Percentiles rank a stretch among this genome's conserved stretches.
phyloP scores from a whole-genome alignment of 148 eudicot species.

The Gaultheria prostrata region DNA sequence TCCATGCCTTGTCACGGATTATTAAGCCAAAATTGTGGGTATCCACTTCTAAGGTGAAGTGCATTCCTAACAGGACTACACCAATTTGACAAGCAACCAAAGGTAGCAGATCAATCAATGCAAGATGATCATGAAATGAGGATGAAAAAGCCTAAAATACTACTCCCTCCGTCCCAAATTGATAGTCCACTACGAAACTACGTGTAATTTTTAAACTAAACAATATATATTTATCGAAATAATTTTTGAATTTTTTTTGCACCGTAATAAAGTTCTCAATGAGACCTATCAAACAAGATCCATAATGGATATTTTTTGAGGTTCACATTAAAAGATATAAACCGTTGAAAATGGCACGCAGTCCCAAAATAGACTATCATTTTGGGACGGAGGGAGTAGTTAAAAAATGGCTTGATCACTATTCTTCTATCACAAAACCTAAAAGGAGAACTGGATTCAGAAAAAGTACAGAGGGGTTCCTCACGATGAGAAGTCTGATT shows the following conservation, averaged over 20 bases:
- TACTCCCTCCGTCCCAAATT: too few relatives aligned
- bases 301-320: too few relatives aligned
- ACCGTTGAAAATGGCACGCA: too few relatives aligned
- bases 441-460: not conserved
- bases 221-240: too few relatives aligned
- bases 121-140: not conserved
- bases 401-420: not conserved
- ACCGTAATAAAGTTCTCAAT: too few relatives aligned
- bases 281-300: too few relatives aligned
- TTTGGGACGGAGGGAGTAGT: too few relatives aligned
- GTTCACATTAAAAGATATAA: too few relatives aligned
- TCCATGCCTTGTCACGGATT: not conserved
- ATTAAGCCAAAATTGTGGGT: not conserved
- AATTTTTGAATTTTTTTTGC: too few relatives aligned
- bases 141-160: not conserved
- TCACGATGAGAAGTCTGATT: not conserved
- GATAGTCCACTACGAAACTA: too few relatives aligned
- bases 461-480: not conserved
- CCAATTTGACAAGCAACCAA: not conserved
- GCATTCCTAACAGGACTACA: not conserved
- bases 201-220: too few relatives aligned
- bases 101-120: not conserved
- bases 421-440: not conserved
- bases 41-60: not conserved
- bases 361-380: too few relatives aligned